Evolutionary conservation across 1,284 basidiomycete genomes (phyloP), one percentile per base, ranked within the genome.

Genomic region (Hortiboletus rubellus): DNA sequence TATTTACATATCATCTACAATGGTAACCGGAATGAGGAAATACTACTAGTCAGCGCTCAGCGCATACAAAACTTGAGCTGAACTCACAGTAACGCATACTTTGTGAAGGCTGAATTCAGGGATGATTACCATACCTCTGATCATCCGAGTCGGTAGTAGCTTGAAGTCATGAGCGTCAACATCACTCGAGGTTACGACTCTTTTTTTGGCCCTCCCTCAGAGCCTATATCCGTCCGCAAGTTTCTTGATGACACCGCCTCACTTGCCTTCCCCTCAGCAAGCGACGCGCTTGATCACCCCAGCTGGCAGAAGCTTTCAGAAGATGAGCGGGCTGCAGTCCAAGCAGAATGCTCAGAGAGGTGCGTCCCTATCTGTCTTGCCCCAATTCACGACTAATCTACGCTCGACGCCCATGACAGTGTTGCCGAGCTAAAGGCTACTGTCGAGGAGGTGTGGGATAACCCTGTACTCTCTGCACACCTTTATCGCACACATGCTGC

Each of bases 391-490:
- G 8, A 22, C 15, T 18, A 2, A 48, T 33, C 38, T n/a, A 34
- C 9, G 12, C 24, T 50, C 44, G 22, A 51, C 18, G 30, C 41
- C 15, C 17, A 15, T 48, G 46, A 56, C 63, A 90, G 87, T 60
- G 76, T 89, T 31, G 67, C 77, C 46, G 85, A 87, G 60, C 67
- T 91, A 11, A 77, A 76, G 55, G 58, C 73, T 18, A 64, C 76
- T 4, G 64, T 89, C 5, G 72, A 76, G 46, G 69, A 78, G 15
- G 73, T 79, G 8, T 82, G 86, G 75, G 70, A 78, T 46, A 77
- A 84, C 60, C 83, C 86, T 3, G 74, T 71, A n/a, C 72, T 86
- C 36, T 84, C 83, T 65, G 80, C 80, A 1, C 76, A 87, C 67
- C 74, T 89, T 46, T 72, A 74, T 46, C 81, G 77, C 57, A 75